Base-by-base conservation (phyloP, 1,284 basidiomycete species). In the Prillingera fragicola region DNA sequence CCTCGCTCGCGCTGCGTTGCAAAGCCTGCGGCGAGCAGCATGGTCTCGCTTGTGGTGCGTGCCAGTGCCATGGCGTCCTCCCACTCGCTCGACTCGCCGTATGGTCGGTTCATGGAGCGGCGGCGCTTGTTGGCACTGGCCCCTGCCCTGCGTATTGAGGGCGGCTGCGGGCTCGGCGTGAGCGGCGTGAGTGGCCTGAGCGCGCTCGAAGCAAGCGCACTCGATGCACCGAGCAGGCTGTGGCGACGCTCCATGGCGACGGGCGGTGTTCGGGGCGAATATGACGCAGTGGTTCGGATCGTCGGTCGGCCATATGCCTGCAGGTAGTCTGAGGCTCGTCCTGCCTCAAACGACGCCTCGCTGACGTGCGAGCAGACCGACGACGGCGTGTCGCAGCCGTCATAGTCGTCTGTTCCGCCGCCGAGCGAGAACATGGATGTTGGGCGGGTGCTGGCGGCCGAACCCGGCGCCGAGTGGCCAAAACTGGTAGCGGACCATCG, bases 261-360 rank as follows among this genome's bases (percentile, higher is more conserved):
- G n/a, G n/a, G n/a, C n/a, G 28, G 13, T 29, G 28, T n/a, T n/a
- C 13, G n/a, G 3, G 39, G 21, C 22, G 39, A 33, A 24, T 15
- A 17, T n/a, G 39, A 35, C 6, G 25, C 15, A 2, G 26, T 9
- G 4, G 38, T n/a, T 15, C n/a, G 29, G 8, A 45, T 31, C 21
- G 33, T 18, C 2, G 37, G 17, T 8, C 44, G 41, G 24, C 51
- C 51, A 18, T 52, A 52, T 8, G 48, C 26, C 8, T 22, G 17
- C 3, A 52, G 29, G 34, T 48, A 52, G 43, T 52, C 51, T 17
- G 46, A 35, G 0, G 43, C 15, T n/a, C 51, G 46, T 8, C 43
- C 51, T 8, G 36, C 38, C 34, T 52, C 51, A 18, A 52, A 52
- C 29, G 40, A 43, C n/a, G 47, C 38, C 27, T 52, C 51, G 29